Evolutionary conservation across 371 early-diverging fungal genomes (phyloP), one percentile per base, ranked within the genome.

Genomic region (Mortierella sp.): DNA sequence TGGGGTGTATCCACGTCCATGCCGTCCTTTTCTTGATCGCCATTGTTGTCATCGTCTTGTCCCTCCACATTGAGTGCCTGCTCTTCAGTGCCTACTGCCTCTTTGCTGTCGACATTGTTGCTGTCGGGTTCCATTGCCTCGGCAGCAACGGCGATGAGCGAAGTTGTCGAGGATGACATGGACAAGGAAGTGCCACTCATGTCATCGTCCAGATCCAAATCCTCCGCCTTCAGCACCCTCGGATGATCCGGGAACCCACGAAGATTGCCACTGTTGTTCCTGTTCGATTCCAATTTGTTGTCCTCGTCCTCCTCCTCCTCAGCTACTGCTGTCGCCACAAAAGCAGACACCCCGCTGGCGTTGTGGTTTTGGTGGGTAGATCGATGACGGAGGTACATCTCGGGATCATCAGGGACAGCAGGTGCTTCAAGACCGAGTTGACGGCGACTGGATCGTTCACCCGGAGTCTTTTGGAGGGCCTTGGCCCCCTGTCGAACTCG

Each of bases 391-490:
- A 83, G 75, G 13, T 58, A 69, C 14, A 75, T 47, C 66, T 83
- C 83, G 22, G 83, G 83, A 39, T 83, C 63, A 26, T 83, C 83
- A 26, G 76, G 64, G 0, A 83, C 83, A 45, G 83, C 76, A 2
- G 68, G 64, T 8, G 83, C 79, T 41, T 83, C 83, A 26, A 83
- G 79, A 4, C 83, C 83, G 9, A 78, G 61, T 37, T 69, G 63
- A 34, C 83, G 83, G 16, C 83, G 83, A 24, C 79, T 78, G 9
- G 73, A 72, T 14, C 83, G 71, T 52, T 78, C 83, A n/a, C 83
- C 83, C n/a, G 68, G 78, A 0, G 66, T 44, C 29, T 52, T 70
- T 19, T 77, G 74, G n/a, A 66, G 74, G 10, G 68, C 68, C 29
- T 75, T 83, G 34, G 34, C 47, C 41, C 78, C 83, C 52, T 75